phyloP scores from a whole-genome alignment of 2,329 filamentous ascomycete genomes.

The Colletotrichum sidae region DNA sequence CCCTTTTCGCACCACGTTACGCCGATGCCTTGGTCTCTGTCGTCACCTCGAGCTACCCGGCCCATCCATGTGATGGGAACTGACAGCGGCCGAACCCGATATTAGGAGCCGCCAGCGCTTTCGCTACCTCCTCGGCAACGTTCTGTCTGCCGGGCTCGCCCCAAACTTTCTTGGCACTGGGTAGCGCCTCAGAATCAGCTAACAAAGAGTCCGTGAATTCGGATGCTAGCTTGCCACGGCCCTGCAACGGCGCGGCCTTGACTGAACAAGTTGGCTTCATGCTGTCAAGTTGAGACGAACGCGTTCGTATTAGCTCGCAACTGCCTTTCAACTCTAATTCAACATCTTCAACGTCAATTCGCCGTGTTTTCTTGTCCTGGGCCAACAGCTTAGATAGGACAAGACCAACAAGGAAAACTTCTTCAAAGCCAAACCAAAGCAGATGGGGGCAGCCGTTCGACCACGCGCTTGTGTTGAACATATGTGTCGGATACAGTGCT shows the following conservation, averaged over 20 bases:
- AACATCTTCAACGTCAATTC: slow-evolving; percentile 10
- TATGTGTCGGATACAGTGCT: slow-evolving; percentile 8
- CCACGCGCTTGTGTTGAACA: not conserved
- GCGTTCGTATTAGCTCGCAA: slow-evolving; percentile 19
- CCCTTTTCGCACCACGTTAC: not conserved
- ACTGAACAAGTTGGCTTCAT: slow-evolving; percentile 11
- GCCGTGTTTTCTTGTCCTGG: too few relatives aligned
- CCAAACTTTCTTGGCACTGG: not conserved
- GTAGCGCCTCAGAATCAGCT: not conserved
- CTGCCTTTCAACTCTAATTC: slow-evolving; percentile 34
- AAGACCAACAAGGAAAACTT: too few relatives aligned
- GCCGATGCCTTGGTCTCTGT: not conserved
- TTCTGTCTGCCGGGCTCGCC: slow-evolving; percentile 12
- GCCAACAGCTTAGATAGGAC: too few relatives aligned
- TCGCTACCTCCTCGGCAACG: not conserved
- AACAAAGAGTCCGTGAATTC: slow-evolving; percentile 16
- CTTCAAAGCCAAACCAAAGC: too few relatives aligned
- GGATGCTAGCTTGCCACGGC: slow-evolving; percentile 21
- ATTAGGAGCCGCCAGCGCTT: not conserved
- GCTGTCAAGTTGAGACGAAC: slow-evolving; percentile 8
- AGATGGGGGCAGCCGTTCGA: too few relatives aligned
- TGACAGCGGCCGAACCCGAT: slow-evolving; percentile 9
- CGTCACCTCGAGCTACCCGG: slow-evolving; percentile 20
- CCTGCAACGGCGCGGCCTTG: slow-evolving; percentile 1
- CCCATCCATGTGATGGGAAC: slow-evolving; percentile 10